Evolutionary conservation across 805 yeast genomes (phyloP).

Genomic region (Metschnikowia kunwiensis): DNA sequence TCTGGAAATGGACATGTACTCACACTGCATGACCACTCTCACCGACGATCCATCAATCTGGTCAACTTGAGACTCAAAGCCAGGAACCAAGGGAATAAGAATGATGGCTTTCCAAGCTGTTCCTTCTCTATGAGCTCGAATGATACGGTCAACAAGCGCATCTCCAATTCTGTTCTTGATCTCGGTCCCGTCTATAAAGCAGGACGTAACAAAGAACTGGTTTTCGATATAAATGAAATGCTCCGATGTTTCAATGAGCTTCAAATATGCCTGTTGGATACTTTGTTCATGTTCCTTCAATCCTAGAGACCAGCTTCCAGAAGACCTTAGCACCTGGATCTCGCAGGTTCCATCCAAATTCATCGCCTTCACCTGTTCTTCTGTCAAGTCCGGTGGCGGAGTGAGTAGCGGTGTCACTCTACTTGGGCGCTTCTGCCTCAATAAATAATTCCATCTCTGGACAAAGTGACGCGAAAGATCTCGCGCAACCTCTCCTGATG

Average conservation of each 20-base stretch:
- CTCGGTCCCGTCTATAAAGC: slow-evolving; percentile 76
- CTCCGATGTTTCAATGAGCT: slow-evolving; percentile 84
- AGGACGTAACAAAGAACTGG: slow-evolving; percentile 91
- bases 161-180: slow-evolving; percentile 90
- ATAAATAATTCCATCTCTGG: slow-evolving; percentile 93
- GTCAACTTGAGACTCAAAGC: slow-evolving; percentile 91
- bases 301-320: slow-evolving; percentile 93
- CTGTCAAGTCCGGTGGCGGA: slow-evolving; percentile 87
- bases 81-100: slow-evolving; percentile 95
- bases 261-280: slow-evolving; percentile 89
- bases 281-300: slow-evolving; percentile 80
- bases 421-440: slow-evolving; percentile 92
- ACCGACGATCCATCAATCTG: slow-evolving; percentile 93
- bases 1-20: slow-evolving; percentile 86
- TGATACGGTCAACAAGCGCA: slow-evolving; percentile 94
- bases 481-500: slow-evolving; percentile 90
- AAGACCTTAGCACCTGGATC: slow-evolving; percentile 82
- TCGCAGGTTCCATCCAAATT: slow-evolving; percentile 84
- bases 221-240: slow-evolving; percentile 94
- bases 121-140: slow-evolving; percentile 75
- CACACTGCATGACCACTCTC: slow-evolving; percentile 94
- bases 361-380: slow-evolving; percentile 60
- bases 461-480: slow-evolving; percentile 92
- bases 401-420: slow-evolving; percentile 86
- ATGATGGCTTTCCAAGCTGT: slow-evolving; percentile 87